Evolutionary conservation across 129 eudicot genomes (phyloP).

Genomic region (Tagetes patula): DNA sequence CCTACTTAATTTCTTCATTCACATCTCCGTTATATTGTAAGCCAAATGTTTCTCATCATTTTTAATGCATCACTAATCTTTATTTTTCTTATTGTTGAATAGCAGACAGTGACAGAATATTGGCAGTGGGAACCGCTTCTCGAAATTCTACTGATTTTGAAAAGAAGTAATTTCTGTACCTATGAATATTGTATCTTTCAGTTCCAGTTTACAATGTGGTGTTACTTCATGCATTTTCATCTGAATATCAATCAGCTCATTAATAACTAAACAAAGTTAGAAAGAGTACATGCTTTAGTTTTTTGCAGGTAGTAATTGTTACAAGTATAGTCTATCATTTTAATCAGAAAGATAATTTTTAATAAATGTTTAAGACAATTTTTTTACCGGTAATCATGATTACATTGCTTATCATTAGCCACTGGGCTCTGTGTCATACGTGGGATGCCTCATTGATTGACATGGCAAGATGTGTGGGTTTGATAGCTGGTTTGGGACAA

Average conservation of each 20-base stretch:
- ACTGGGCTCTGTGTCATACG: no score
- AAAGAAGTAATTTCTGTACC: constrained; percentile 47
- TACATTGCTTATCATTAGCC: no score
- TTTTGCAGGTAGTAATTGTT: neutral
- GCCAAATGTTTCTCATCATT: neutral
- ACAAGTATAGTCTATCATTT: neutral
- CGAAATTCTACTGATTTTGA: constrained; percentile 34
- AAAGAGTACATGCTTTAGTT: neutral
- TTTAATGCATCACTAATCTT: constrained; percentile 9
- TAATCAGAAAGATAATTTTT: no score
- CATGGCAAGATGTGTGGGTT: no score
- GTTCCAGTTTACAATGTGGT: neutral
- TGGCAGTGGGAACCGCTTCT: constrained; percentile 26
- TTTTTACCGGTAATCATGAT: no score
- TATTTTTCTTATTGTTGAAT: constrained; percentile 11
- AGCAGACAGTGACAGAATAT: constrained; percentile 35
- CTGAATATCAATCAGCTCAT: neutral
- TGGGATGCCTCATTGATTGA: no score
- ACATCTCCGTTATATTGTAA: neutral
- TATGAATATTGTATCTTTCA: neutral
- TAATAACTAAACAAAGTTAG: neutral
- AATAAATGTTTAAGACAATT: no score
- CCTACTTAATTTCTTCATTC: neutral
- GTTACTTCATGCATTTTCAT: constrained; percentile 6
- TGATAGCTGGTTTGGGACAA: no score